phyloP scores from a whole-genome alignment of 192 early-diverging fungal genomes.

The Backusella psychrophila region DNA sequence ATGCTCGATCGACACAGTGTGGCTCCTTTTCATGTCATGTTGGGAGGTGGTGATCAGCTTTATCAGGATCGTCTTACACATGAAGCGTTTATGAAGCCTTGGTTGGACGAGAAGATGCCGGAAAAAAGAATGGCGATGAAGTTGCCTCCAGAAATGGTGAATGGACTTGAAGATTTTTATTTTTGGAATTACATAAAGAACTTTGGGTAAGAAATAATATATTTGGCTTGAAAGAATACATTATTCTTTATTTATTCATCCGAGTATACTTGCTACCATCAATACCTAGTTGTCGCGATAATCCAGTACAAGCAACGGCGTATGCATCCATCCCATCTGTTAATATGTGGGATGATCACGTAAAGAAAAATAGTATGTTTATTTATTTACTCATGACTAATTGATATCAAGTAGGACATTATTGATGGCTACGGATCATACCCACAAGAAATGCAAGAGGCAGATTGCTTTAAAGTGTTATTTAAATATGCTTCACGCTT shows the following conservation, averaged over 20 bases:
- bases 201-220: constrained; percentile 15
- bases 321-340: constrained; percentile 64
- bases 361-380: not conserved
- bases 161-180: constrained; percentile 26
- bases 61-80: constrained; percentile 40
- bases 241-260: constrained; percentile 33
- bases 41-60: constrained; percentile 72
- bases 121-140: constrained; percentile 16
- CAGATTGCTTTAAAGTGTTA: constrained; percentile 55
- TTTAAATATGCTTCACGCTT: constrained; percentile 63
- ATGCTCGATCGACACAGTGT: constrained; percentile 51
- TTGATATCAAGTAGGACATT: constrained; percentile 41
- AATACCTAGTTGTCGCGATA: constrained; percentile 10
- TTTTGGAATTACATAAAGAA: constrained; percentile 26
- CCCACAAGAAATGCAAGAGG: constrained; percentile 64
- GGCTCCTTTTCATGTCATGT: constrained; percentile 63
- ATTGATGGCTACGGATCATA: constrained; percentile 84
- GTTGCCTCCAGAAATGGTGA: not conserved
- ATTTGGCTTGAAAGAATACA: not conserved
- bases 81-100: constrained; percentile 26
- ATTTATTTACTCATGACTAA: not conserved
- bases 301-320: constrained; percentile 17
- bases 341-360: constrained; percentile 82
- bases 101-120: constrained; percentile 15
- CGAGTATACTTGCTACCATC: constrained; percentile 20